Evolutionary conservation across 1,284 basidiomycete genomes (phyloP).

Genomic region (Trichosporon inkin): DNA sequence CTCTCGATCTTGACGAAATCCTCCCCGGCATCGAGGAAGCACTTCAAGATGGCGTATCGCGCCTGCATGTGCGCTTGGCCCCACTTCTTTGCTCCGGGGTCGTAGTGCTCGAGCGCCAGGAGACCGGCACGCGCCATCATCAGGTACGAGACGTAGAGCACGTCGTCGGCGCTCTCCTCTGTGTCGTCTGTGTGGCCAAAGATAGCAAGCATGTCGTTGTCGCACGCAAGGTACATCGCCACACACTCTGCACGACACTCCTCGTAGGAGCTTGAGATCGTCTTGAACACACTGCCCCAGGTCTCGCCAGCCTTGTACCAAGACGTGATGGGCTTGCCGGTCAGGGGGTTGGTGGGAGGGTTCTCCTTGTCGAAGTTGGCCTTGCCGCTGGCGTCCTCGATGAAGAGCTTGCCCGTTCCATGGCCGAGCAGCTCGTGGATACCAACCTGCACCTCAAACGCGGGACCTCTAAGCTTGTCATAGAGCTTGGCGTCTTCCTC

Average conservation of each 20-base stretch:
- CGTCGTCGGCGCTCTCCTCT: slow-evolving; percentile 49
- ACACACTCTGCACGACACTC: slow-evolving; percentile 24
- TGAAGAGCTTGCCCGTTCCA: slow-evolving; percentile 23
- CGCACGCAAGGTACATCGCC: slow-evolving; percentile 21
- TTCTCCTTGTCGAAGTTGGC: slow-evolving; percentile 21
- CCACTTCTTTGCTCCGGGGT: slow-evolving; percentile 71
- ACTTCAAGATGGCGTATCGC: slow-evolving; percentile 22
- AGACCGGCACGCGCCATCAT: slow-evolving; percentile 78
- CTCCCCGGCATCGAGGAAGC: slow-evolving; percentile 19
- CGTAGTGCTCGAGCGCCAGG: slow-evolving; percentile 73
- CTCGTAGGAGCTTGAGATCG: slow-evolving; percentile 20
- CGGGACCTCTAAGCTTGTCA: slow-evolving; percentile 19
- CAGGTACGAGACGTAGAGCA: slow-evolving; percentile 74
- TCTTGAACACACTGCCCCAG: slow-evolving; percentile 19
- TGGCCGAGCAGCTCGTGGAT: slow-evolving; percentile 27
- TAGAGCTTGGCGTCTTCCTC: slow-evolving; percentile 18
- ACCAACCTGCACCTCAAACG: slow-evolving; percentile 26
- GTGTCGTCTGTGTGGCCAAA: slow-evolving; percentile 22
- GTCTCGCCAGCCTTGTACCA: slow-evolving; percentile 25
- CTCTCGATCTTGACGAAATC: slow-evolving; percentile 14
- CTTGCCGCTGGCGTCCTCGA: slow-evolving; percentile 17
- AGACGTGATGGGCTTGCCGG: slow-evolving; percentile 19
- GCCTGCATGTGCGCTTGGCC: slow-evolving; percentile 82
- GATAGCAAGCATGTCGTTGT: slow-evolving; percentile 20
- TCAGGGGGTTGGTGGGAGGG: slow-evolving; percentile 20